phyloP scores from a whole-genome alignment of 2,329 filamentous ascomycete species.

The Arthrobotrys iridis region DNA sequence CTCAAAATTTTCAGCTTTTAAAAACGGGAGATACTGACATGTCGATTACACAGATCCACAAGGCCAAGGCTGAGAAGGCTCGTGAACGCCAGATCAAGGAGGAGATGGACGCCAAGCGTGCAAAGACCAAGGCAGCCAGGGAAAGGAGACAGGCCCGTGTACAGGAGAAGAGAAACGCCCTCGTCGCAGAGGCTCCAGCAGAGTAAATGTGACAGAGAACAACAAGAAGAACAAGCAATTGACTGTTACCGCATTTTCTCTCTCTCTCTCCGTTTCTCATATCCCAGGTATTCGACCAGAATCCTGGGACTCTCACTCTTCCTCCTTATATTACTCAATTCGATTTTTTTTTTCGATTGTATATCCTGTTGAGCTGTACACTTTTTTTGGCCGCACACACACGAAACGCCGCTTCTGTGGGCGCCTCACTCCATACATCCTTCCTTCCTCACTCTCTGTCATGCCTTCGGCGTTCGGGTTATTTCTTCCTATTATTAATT shows the following conservation, averaged over 20 bases:
- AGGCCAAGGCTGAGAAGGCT: conserved; percentile 99
- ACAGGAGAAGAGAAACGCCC: conserved; percentile 86
- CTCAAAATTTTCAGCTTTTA: neutral
- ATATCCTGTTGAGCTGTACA: conserved; percentile 51
- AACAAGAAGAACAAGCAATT: too few relatives aligned
- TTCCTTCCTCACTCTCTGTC: conserved; percentile 40
- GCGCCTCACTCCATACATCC: neutral
- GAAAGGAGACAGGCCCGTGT: conserved; percentile 97
- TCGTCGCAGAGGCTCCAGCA: conserved; percentile 72
- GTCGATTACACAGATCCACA: conserved; percentile 80
- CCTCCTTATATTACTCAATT: conserved; percentile 25
- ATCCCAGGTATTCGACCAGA: neutral
- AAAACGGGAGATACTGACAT: neutral
- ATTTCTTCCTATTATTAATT: conserved; percentile 45
- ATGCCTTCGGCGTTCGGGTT: conserved; percentile 54
- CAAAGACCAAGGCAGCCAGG: conserved; percentile 99
- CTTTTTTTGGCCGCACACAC: conserved; percentile 19
- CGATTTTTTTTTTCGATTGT: conserved; percentile 26
- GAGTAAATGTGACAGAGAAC: conserved; percentile 34
- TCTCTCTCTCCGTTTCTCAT: conserved; percentile 22
- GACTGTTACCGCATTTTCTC: conserved; percentile 23
- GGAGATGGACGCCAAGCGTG: conserved; percentile 99
- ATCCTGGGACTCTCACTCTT: neutral
- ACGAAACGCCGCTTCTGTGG: neutral
- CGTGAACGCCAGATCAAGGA: conserved; percentile 97